A percentile compares a stretch with the other conserved stretches of the same genome.
phyloP scores from a whole-genome alignment of 1,139 yeast species.

The Hanseniaspora uvarum region DNA sequence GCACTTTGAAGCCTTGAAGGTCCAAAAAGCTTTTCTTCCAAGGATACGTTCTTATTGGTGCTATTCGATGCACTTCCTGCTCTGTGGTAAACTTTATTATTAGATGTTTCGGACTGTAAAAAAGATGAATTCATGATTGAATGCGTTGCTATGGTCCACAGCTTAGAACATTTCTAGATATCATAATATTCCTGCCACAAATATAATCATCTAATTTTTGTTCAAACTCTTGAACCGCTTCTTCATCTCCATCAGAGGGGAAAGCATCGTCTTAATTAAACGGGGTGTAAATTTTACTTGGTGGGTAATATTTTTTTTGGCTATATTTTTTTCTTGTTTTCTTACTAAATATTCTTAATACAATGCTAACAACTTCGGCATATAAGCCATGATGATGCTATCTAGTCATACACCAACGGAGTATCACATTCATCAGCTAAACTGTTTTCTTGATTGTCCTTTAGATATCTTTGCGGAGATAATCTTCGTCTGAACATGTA shows the following conservation, averaged over 20 bases:
- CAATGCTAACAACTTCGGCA: not conserved
- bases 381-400: not conserved
- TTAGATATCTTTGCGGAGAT: not conserved
- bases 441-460: conserved; percentile 17
- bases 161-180: not conserved
- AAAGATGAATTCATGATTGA: conserved; percentile 1
- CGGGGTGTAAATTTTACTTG: conserved; percentile 5
- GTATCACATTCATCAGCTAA: not conserved
- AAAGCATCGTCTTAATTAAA: not conserved
- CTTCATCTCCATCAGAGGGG: no score
- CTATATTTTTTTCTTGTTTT: not conserved
- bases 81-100: conserved; percentile 4
- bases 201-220: no score
- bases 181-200: no score
- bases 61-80: conserved; percentile 6
- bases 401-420: not conserved
- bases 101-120: not conserved
- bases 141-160: not conserved
- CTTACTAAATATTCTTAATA: not conserved
- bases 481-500: conserved; percentile 10
- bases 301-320: no score
- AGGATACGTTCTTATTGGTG: not conserved
- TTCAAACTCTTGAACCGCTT: no score
- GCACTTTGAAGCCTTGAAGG: conserved; percentile 19
- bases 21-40: conserved; percentile 25